phyloP scores from a whole-genome alignment of 75 land plant genomes.

The Cryptomeria japonica region DNA sequence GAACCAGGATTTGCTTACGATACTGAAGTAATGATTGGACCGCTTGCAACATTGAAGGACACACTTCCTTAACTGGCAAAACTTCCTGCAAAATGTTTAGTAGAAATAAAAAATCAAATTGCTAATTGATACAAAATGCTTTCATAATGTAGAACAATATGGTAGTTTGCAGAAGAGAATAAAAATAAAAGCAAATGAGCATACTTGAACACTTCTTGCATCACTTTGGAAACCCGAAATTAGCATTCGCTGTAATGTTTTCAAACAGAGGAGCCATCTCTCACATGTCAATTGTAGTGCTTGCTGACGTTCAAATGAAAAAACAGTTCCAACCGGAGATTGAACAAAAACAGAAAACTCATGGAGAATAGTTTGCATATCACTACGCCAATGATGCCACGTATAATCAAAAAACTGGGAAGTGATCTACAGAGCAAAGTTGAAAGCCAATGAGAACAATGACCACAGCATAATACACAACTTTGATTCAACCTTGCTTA shows the following conservation, averaged over 20 bases:
- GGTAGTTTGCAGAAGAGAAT: background rate
- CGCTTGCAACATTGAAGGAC: conserved; percentile 77
- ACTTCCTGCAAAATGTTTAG: conserved; percentile 60
- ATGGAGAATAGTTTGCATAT: conserved; percentile 61
- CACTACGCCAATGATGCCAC: conserved; percentile 93
- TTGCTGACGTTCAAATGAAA: conserved; percentile 34
- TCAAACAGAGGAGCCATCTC: conserved; percentile 93
- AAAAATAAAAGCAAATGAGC: background rate
- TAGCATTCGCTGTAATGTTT: conserved; percentile 69
- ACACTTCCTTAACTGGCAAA: conserved; percentile 82
- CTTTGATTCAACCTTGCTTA: background rate
- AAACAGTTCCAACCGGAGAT: conserved; percentile 29
- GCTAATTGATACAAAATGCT: background rate
- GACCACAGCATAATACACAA: background rate
- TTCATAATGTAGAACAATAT: background rate
- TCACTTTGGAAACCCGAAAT: conserved; percentile 87
- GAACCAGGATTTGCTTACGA: conserved; percentile 64
- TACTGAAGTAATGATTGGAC: conserved; percentile 81
- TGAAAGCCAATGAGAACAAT: conserved; percentile 2
- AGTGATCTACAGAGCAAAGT: conserved; percentile 64
- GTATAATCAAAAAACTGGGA: conserved; percentile 86
- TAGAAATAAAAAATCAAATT: conserved; percentile 7
- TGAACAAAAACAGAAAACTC: conserved; percentile 58
- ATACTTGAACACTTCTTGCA: conserved; percentile 79
- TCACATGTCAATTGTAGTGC: conserved; percentile 77